A percentile compares a stretch with the other conserved stretches of the same genome.
Conservation (phyloP, 176 grass and related monocot species). For the Eremochloa ophiuroides region DNA sequence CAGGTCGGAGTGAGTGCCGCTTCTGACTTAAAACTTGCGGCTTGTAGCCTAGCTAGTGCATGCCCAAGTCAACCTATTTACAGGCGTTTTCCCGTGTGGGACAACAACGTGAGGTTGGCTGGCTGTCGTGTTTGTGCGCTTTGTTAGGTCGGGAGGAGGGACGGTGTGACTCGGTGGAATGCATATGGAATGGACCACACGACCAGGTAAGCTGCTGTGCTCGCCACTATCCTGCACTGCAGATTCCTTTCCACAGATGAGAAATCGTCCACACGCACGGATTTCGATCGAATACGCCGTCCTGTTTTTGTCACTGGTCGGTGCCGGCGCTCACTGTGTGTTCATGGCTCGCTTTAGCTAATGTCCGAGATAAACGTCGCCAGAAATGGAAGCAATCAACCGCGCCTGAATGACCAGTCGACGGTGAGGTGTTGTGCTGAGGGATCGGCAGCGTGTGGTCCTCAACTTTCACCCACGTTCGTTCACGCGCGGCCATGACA, state of each 20-base stretch:
- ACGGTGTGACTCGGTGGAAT: not conserved
- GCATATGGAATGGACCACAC: too few species aligned
- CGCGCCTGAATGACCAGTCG: not conserved
- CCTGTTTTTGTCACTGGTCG: slow-evolving; percentile 11
- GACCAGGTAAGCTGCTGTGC: not conserved
- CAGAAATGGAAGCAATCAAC: not conserved
- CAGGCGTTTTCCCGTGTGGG: not conserved
- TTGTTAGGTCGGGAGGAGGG: slow-evolving; percentile 7
- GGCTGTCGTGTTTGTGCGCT: not conserved
- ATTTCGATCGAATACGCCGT: not conserved
- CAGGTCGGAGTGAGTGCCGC: not conserved
- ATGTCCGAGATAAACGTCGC: not conserved
- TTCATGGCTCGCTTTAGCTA: too few species aligned
- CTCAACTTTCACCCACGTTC: not conserved
- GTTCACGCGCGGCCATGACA: not conserved
- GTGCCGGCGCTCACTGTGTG: not conserved
- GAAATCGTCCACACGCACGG: slow-evolving; percentile 11
- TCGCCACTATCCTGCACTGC: not conserved
- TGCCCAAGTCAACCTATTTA: slow-evolving; percentile 3
- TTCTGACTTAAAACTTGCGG: not conserved
- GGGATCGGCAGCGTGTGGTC: not conserved
- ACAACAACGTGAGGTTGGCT: not conserved
- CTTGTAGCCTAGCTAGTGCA: not conserved
- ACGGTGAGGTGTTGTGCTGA: not conserved
- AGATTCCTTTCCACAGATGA: not conserved